Percentiles rank a stretch among this genome's conserved stretches.
Evolutionary conservation across 352 stramenopile species (phyloP).

Genomic region (Blastocystis sp.): DNA sequence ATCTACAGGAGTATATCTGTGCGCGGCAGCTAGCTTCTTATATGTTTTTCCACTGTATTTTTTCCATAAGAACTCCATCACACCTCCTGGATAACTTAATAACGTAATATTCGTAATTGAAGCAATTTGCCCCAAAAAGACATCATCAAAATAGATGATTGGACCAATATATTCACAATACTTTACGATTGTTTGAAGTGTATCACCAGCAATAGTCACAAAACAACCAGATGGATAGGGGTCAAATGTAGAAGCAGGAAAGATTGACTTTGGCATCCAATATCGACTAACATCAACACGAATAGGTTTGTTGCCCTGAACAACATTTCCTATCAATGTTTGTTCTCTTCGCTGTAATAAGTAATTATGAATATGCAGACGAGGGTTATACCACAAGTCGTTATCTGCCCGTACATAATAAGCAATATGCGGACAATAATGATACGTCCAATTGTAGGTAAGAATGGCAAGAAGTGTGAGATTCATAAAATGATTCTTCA

Average conservation of each 20-base stretch:
- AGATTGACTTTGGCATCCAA: slow-evolving; percentile 11
- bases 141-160: slow-evolving; percentile 60
- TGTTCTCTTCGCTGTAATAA: slow-evolving; percentile 8
- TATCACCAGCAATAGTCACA: slow-evolving; percentile 19
- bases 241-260: slow-evolving; percentile 5
- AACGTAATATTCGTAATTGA: slow-evolving; percentile 30
- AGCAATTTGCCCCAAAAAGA: slow-evolving; percentile 51
- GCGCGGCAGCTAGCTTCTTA: background rate
- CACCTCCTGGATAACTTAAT: background rate
- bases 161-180: slow-evolving; percentile 47
- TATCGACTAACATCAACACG: slow-evolving; percentile 35
- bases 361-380: background rate
- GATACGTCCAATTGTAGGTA: slow-evolving; percentile 43
- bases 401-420: slow-evolving; percentile 54
- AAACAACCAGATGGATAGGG: slow-evolving; percentile 44
- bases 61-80: slow-evolving; percentile 20
- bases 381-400: slow-evolving; percentile 47
- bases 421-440: slow-evolving; percentile 43
- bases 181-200: slow-evolving; percentile 40
- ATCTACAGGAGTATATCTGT: slow-evolving; percentile 43
- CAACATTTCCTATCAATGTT: slow-evolving; percentile 22
- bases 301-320: slow-evolving; percentile 39
- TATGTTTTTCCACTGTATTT: background rate
- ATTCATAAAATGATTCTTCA: slow-evolving; percentile 62
- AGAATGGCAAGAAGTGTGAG: slow-evolving; percentile 46